These are phyloP conservation scores for Zasmidium citrigriseum DNA, from an alignment of 2,329 filamentous ascomycete species.

Conservation along the genomic window DNA sequence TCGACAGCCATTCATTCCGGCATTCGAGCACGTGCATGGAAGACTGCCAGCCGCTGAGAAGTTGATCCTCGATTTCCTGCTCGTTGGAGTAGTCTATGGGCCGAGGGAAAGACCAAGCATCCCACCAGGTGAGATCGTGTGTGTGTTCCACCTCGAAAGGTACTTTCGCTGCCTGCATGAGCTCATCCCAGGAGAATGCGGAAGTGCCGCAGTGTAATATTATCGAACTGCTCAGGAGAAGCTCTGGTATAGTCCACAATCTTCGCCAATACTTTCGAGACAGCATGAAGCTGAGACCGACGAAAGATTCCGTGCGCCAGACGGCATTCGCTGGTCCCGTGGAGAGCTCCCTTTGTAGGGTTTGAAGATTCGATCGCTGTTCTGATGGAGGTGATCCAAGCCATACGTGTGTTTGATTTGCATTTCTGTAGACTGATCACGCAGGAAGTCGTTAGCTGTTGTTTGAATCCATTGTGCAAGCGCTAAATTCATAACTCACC, in stretches of 20 bases:
- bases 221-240: not conserved
- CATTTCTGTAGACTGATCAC: constrained; percentile 1
- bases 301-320: not conserved
- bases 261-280: constrained; percentile 1
- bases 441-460: too few relatives aligned
- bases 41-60: constrained; percentile 1
- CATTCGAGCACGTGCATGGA: not conserved
- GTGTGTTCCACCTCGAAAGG: not conserved
- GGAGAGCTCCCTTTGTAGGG: not conserved
- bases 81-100: not conserved
- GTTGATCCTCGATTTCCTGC: not conserved
- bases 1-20: not conserved
- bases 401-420: not conserved
- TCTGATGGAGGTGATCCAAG: not conserved
- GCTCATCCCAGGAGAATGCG: not conserved
- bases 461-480: too few relatives aligned
- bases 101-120: not conserved
- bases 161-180: not conserved
- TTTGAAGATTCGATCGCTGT: not conserved
- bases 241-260: constrained; percentile 1
- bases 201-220: not conserved
- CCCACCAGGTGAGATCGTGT: not conserved
- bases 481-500: too few relatives aligned
- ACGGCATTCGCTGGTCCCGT: not conserved
- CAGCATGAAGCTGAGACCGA: constrained; percentile 4